Percentiles rank a stretch among this genome's conserved stretches.
phyloP scores from a whole-genome alignment of 768 basidiomycete genomes.

The Leccinum rimulosum region DNA sequence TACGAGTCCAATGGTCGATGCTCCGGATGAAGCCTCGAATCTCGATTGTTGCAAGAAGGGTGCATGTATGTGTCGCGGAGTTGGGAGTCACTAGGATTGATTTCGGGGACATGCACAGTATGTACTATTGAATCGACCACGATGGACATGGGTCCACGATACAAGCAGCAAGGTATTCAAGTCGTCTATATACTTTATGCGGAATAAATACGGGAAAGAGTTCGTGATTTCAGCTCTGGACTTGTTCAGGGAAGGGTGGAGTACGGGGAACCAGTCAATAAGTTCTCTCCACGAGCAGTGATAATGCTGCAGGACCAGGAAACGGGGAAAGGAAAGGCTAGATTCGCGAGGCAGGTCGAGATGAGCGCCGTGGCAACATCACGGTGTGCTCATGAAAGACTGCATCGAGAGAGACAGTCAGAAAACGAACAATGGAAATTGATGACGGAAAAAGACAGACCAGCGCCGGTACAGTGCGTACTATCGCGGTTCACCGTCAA shows the following conservation, averaged over 20 bases:
- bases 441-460: constrained; percentile 4
- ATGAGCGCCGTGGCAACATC: background rate
- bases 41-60: background rate
- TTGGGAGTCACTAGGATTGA: too few relatives aligned
- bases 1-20: background rate
- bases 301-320: background rate
- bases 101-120: too few relatives aligned
- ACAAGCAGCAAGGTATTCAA: too few relatives aligned
- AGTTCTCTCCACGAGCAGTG: background rate
- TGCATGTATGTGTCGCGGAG: background rate
- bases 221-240: too few relatives aligned
- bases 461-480: constrained; percentile 4
- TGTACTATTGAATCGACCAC: too few relatives aligned
- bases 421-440: background rate
- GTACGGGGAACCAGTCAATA: too few relatives aligned
- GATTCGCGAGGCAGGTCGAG: background rate
- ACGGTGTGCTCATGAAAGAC: constrained; percentile 11
- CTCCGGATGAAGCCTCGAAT: background rate
- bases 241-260: too few relatives aligned
- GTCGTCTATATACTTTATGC: background rate
- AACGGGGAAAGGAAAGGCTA: background rate
- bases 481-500: constrained; percentile 9
- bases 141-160: too few relatives aligned
- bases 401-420: background rate
- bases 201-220: background rate